Base-by-base conservation (phyloP, 2,329 filamentous ascomycete genomes). In the Plenodomus lindquistii region DNA sequence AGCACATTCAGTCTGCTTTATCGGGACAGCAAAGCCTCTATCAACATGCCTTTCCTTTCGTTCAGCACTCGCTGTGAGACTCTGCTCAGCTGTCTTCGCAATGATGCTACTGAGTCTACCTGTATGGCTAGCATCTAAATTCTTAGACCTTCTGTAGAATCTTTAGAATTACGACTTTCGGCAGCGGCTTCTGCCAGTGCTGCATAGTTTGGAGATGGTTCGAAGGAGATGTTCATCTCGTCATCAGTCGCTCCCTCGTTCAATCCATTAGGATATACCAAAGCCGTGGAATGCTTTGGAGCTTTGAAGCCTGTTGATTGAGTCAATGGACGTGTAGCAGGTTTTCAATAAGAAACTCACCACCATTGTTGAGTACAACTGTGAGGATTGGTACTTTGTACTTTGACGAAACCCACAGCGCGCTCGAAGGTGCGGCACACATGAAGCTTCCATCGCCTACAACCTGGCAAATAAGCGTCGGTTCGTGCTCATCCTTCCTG, bases 221-320 rank as follows among this genome's bases (percentile, higher is more conserved):
- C 74, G 52, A 85, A 84, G 1, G 80, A 81, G 54, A 85, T 84
- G 60, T 84, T 85, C 55, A 85, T 79, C 63, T 85, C 83, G 48
- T 83, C 81, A 63, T 84, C 84, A n/a, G 75, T 79, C 1, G 80
- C 80, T 57, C 69, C 74, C 20, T 81, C 78, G 1, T 78, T 82
- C 2, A 79, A 64, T 0, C 82, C 83, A 3, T 84, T 72, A 0
- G 83, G 82, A 52, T 85, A 82, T 1, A 85, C 82, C 11, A 85
- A 73, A 2, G 82, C 68, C 36, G 83, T 67, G 1, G 81, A 85
- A 31, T 76, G 77, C 2, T 82, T 75, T 3, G 83, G n/a, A n/a
- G 83, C 82, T 57, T 85, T 84, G 82, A 82, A 85, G 35, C 81
- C 80, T 77, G 37, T 13, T 7, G 15, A 21, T 11, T 20, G 76